These are phyloP conservation scores for Nepenthes mirabilis DNA, from an alignment of 148 eudicot genomes.

Conservation along the genomic window DNA sequence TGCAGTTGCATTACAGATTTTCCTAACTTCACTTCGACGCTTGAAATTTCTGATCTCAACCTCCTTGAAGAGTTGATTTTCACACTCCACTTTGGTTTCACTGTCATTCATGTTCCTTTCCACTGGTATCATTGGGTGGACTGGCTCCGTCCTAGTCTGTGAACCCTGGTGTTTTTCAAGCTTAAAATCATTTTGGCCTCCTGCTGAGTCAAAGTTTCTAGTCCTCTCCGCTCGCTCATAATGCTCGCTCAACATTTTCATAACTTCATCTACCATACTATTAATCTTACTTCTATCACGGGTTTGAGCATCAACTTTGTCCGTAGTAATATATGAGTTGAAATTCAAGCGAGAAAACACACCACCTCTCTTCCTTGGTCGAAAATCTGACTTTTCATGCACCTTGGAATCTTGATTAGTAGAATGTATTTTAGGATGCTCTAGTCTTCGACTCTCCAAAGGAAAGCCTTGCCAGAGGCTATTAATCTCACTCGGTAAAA, in stretches of 20 bases:
- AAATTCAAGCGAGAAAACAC: slow-evolving; percentile 8
- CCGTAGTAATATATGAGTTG: not conserved
- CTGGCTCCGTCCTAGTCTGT: not conserved
- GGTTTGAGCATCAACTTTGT: not conserved
- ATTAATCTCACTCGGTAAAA: not conserved
- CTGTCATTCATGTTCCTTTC: slow-evolving; percentile 1
- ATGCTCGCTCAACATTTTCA: slow-evolving; percentile 5
- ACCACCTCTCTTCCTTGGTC: not conserved
- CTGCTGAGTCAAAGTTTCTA: not conserved
- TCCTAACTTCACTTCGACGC: slow-evolving; percentile 7
- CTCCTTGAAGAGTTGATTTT: not conserved
- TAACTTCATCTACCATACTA: slow-evolving; percentile 7
- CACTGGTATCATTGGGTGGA: not conserved
- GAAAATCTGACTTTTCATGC: not conserved
- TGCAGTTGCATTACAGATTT: not conserved
- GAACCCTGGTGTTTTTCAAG: slow-evolving; percentile 1
- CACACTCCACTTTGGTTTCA: not conserved
- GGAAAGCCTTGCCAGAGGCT: not conserved
- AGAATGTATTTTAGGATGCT: not conserved
- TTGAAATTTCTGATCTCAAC: not conserved
- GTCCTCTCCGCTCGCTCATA: not conserved
- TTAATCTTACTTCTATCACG: not conserved
- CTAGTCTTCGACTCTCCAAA: not conserved
- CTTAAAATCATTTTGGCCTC: not conserved
- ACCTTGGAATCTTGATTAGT: not conserved